Evolutionary conservation across 2,329 filamentous ascomycete species (phyloP), one percentile per base, ranked within the genome.

Genomic region (Cladosporium sp.): DNA sequence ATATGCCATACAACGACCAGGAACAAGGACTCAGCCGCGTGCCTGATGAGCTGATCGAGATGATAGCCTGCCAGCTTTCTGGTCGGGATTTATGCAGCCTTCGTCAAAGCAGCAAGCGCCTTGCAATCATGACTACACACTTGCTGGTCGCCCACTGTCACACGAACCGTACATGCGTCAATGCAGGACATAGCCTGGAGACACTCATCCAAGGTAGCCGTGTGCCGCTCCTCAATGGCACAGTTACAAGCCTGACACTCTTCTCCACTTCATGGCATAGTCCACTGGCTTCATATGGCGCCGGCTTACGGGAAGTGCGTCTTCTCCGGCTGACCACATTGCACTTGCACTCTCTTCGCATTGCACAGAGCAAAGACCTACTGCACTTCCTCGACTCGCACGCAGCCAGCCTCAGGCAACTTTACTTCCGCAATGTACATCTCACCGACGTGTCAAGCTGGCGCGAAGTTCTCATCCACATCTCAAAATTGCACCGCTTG

Each of bases 111-210:
- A 49, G 22, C 34, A 56, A 56, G n/a, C 54, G 54, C 42, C 17
- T 56, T 15, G 54, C 54, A 11, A 36, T 28, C 7, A n/a, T 56
- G 17, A 56, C 54, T 2, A 56, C 42, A 15, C 40, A 56, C 42
- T 34, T 56, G 2, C 22, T 56, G n/a, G 42, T 19, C 7, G 34
- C 30, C 22, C 34, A 14, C 36, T 56, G 54, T 36, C 30, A 15
- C 7, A 6, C 54, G n/a, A 14, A 39, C 20, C 54, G 22, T 12
- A 56, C 19, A 12, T 56, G 54, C 34, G 7, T 39, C 34, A 40
- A 56, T 19, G 42, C 42, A 6, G 25, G 22, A 20, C 15, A 56
- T 15, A 49, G 54, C 42, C 42, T 56, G 15, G 36, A 22, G 17
- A 56, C 30, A 15, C 54, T 56, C 15, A 37, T 49, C 30, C 20